These are phyloP conservation scores for Yamadazyma atmosphaerica DNA, from an alignment of 1,139 yeast genomes.

Conservation along the genomic window DNA sequence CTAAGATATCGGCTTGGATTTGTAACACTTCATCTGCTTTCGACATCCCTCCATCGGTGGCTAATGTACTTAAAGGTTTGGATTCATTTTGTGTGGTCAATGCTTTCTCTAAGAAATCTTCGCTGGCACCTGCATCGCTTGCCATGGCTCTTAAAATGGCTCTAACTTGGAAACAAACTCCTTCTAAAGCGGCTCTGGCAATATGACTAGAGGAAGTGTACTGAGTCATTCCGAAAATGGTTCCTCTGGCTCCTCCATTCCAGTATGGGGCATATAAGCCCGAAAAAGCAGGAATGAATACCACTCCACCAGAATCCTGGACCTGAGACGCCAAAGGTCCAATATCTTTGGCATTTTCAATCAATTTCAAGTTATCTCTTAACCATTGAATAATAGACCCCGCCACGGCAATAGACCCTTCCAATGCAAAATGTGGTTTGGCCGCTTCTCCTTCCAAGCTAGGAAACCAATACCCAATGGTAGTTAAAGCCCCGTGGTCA, in stretches of 20 bases:
- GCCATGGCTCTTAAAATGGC: conserved; percentile 92
- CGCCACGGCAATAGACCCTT: conserved; percentile 95
- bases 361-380: conserved; percentile 83
- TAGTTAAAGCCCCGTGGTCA: conserved; percentile 81
- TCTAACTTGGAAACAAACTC: conserved; percentile 91
- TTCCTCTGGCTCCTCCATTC: conserved; percentile 92
- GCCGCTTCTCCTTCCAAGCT: conserved; percentile 48
- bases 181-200: conserved; percentile 93
- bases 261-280: conserved; percentile 96
- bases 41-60: conserved; percentile 97
- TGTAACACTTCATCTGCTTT: conserved; percentile 90
- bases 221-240: conserved; percentile 90
- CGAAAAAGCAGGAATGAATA: conserved; percentile 91
- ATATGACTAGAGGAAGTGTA: conserved; percentile 84
- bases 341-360: conserved; percentile 79
- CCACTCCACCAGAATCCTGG: conserved; percentile 84
- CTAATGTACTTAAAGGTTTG: conserved; percentile 54
- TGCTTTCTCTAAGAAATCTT: conserved; percentile 47
- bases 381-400: conserved; percentile 96
- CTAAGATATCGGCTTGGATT: conserved; percentile 88
- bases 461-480: conserved; percentile 90
- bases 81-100: conserved; percentile 42
- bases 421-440: conserved; percentile 83
- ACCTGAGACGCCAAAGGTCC: conserved; percentile 89
- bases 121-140: conserved; percentile 67